Conservation (phyloP, 441 rosid species). For the Adansonia madagascariensis region DNA sequence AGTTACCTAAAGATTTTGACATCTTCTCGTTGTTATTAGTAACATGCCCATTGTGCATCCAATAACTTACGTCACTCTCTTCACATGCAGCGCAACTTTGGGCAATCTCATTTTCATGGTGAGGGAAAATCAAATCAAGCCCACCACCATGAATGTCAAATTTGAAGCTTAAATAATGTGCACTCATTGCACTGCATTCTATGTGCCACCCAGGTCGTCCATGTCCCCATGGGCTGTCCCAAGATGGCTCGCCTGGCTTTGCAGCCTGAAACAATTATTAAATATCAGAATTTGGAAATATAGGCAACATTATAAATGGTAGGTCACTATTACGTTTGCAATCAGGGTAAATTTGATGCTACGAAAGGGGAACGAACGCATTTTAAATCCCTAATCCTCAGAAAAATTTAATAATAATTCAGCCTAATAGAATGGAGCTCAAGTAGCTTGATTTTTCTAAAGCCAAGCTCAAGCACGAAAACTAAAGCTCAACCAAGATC, state of each 20-base stretch:
- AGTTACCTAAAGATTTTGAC: constrained; percentile 86
- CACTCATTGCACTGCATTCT: constrained; percentile 99
- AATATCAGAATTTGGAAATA: constrained; percentile 17
- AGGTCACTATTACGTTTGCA: neutral
- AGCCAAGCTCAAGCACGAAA: neutral
- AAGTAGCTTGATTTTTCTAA: neutral
- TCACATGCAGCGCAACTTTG: constrained; percentile 84
- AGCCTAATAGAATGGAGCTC: neutral
- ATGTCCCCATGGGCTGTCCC: constrained; percentile 92
- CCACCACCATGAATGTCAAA: constrained; percentile 98
- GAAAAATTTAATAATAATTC: neutral
- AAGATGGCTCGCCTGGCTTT: constrained; percentile 82
- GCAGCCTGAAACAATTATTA: constrained; percentile 64
- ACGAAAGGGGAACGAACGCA: neutral
- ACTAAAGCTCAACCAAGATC: neutral
- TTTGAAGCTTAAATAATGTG: constrained; percentile 60
- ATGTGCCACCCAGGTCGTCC: constrained; percentile 99
- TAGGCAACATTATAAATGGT: neutral
- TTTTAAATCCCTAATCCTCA: neutral
- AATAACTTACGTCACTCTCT: constrained; percentile 62
- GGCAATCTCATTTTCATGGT: constrained; percentile 91
- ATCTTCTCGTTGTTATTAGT: constrained; percentile 84
- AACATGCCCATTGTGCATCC: constrained; percentile 97
- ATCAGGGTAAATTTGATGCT: too few species aligned
- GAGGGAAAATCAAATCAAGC: constrained; percentile 87